Conservation (phyloP, 306 rosid species). For the Datisca glomerata region DNA sequence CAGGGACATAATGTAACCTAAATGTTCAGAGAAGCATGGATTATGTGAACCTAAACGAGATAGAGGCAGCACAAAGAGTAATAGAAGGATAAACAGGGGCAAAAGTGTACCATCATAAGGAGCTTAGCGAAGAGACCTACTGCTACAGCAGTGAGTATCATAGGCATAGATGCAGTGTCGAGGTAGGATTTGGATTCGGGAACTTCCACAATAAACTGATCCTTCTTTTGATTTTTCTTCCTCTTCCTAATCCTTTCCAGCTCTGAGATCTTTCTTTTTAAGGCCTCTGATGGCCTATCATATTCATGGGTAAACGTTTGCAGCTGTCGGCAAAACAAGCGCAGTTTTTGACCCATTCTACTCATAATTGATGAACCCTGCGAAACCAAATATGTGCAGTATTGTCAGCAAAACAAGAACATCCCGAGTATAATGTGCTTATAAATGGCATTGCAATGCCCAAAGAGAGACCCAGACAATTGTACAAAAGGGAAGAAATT, state of each 20-base stretch:
- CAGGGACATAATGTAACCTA: too few relatives aligned
- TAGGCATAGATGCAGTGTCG: conserved; percentile 75
- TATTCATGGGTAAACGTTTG: conserved; percentile 7
- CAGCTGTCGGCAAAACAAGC: conserved; percentile 17
- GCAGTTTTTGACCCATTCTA: conserved; percentile 17
- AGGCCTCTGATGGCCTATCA: conserved; percentile 29
- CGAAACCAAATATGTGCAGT: neutral
- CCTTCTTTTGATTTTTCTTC: conserved; percentile 24
- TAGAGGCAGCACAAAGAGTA: neutral
- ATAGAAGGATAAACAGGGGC: neutral
- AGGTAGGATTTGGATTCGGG: conserved; percentile 60
- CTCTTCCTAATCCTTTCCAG: conserved; percentile 39
- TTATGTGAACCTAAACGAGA: too few relatives aligned
- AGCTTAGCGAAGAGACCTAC: conserved; percentile 57
- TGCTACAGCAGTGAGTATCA: conserved; percentile 52
- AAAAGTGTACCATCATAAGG: conserved; percentile 44
- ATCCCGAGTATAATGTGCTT: too few relatives aligned
- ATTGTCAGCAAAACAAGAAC: too few relatives aligned
- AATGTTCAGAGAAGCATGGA: too few relatives aligned
- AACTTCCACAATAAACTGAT: conserved; percentile 50
- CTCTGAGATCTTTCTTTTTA: conserved; percentile 34
- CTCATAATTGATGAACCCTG: conserved; percentile 13
- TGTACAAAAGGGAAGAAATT: too few relatives aligned
- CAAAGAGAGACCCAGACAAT: too few relatives aligned
- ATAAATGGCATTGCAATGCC: too few relatives aligned